Evolutionary conservation across 768 basidiomycete species (phyloP).

Genomic region (Pisolithus tinctorius): DNA sequence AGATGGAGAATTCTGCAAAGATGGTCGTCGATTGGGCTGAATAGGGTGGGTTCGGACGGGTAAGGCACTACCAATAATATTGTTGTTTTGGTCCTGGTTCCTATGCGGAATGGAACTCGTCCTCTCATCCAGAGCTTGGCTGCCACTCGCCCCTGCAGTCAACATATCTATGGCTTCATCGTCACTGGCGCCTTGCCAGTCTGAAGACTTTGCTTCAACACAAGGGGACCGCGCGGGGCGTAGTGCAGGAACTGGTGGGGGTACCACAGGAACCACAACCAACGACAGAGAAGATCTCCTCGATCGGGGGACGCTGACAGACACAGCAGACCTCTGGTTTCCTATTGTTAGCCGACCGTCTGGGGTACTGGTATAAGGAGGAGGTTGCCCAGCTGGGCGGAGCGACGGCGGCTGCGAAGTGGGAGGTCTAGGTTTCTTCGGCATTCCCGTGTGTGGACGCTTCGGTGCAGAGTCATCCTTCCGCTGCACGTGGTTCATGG

Average conservation of each 20-base stretch:
- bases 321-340: constrained; percentile 35
- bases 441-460: constrained; percentile 9
- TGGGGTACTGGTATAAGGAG: constrained; percentile 48
- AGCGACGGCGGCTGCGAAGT: constrained; percentile 16
- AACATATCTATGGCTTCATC: constrained; percentile 83
- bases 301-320: constrained; percentile 38
- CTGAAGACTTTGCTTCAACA: constrained; percentile 41
- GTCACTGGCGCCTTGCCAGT: constrained; percentile 76
- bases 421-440: constrained; percentile 23
- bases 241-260: constrained; percentile 30
- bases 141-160: constrained; percentile 75
- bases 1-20: constrained; percentile 45
- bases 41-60: constrained; percentile 24
- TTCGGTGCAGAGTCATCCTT: constrained; percentile 13
- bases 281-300: constrained; percentile 52
- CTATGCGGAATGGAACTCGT: constrained; percentile 49
- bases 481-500: constrained; percentile 27
- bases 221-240: constrained; percentile 28
- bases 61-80: constrained; percentile 17
- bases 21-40: constrained; percentile 43
- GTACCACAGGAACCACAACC: constrained; percentile 40
- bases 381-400: constrained; percentile 49
- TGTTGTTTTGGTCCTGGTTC: constrained; percentile 16
- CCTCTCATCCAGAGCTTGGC: constrained; percentile 76
- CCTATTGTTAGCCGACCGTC: constrained; percentile 30